These are phyloP conservation scores for Cicer arietinum DNA, from an alignment of 306 rosid species.

Conservation along the genomic window DNA sequence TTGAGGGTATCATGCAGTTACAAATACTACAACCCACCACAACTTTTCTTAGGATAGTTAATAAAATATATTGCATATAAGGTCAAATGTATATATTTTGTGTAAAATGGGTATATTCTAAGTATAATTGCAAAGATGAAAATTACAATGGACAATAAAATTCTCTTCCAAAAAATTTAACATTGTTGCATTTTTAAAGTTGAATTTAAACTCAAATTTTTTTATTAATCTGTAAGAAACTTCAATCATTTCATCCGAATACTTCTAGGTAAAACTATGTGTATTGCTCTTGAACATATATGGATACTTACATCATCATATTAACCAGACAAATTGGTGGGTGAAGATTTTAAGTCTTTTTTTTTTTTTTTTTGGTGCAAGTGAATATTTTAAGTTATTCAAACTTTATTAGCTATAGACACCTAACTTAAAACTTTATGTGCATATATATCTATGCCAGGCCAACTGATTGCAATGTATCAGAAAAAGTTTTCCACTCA, in stretches of 20 bases:
- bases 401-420: slow-evolving; percentile 28
- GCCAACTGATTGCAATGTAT: slow-evolving; percentile 41
- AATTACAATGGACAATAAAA: too few relatives aligned
- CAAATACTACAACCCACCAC: slow-evolving; percentile 34
- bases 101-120: too few relatives aligned
- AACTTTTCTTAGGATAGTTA: slow-evolving; percentile 30
- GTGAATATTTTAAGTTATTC: slow-evolving; percentile 14
- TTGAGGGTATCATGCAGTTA: slow-evolving; percentile 13
- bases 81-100: neutral
- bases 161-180: too few relatives aligned
- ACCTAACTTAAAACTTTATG: slow-evolving; percentile 29
- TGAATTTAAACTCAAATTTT: too few relatives aligned
- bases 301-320: slow-evolving; percentile 21
- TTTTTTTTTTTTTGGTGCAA: too few relatives aligned
- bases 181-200: too few relatives aligned
- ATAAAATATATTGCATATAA: neutral
- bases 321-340: slow-evolving; percentile 43
- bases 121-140: too few relatives aligned
- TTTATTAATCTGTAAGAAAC: too few relatives aligned
- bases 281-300: slow-evolving; percentile 26
- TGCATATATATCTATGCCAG: neutral
- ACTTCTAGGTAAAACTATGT: neutral
- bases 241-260: too few relatives aligned
- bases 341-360: slow-evolving; percentile 14
- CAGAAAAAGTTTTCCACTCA: slow-evolving; percentile 40